Evolutionary conservation across 1,284 basidiomycete genomes (phyloP).

Genomic region (Tilletia indica): DNA sequence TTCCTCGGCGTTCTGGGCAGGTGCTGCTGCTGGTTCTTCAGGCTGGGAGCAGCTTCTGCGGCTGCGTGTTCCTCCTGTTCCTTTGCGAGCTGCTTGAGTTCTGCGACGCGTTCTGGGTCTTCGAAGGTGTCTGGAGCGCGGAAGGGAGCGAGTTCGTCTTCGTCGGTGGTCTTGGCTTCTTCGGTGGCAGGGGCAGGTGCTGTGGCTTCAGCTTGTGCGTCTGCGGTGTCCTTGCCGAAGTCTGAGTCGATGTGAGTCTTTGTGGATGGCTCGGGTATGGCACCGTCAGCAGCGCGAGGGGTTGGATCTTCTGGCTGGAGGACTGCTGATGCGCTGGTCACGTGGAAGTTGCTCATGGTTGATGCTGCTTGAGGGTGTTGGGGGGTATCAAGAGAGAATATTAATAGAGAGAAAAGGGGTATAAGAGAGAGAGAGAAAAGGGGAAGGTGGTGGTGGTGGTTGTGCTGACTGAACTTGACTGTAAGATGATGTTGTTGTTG

Average conservation of each 20-base stretch:
- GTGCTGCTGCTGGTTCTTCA: not conserved
- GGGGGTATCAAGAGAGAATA: not conserved
- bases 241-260: constrained; percentile 15
- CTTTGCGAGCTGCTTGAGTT: not conserved
- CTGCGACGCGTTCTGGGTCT: not conserved
- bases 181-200: constrained; percentile 3
- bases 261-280: constrained; percentile 12
- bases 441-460: not conserved
- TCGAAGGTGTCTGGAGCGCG: not conserved
- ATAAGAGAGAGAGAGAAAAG: not conserved
- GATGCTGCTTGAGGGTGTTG: not conserved
- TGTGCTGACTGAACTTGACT: no score
- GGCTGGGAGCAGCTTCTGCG: not conserved
- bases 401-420: not conserved
- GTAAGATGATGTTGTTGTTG: no score
- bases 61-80: constrained; percentile 7
- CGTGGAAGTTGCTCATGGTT: constrained; percentile 16
- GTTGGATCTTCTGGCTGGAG: constrained; percentile 9
- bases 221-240: not conserved
- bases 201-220: not conserved
- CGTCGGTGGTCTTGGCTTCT: not conserved
- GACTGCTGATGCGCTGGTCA: constrained; percentile 1
- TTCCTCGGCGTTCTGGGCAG: not conserved
- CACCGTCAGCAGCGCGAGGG: not conserved
- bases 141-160: constrained; percentile 15